phyloP scores from a whole-genome alignment of 768 basidiomycete species.

The Pleurotus ostreatus region DNA sequence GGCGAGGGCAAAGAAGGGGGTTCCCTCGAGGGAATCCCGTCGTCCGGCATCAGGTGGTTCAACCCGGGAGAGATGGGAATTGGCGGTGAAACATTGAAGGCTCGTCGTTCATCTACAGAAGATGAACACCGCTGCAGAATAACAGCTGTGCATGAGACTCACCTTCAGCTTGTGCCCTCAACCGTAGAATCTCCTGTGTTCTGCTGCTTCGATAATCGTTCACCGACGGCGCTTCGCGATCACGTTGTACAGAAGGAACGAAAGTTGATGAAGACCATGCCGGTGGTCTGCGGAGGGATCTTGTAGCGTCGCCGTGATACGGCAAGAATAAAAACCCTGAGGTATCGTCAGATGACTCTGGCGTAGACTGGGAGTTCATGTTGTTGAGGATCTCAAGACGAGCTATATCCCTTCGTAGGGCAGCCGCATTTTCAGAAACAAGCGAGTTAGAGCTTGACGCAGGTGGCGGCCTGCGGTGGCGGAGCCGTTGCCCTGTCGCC shows the following conservation, averaged over 20 bases:
- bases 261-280: background rate
- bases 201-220: background rate
- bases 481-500: slow-evolving; percentile 11
- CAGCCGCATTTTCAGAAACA: slow-evolving; percentile 40
- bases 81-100: background rate
- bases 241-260: background rate
- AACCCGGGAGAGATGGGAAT: background rate
- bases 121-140: background rate
- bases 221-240: background rate
- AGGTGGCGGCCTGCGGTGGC: slow-evolving; percentile 11
- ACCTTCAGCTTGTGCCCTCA: background rate
- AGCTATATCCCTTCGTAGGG: slow-evolving; percentile 34
- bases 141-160: background rate
- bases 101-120: background rate
- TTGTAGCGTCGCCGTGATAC: background rate
- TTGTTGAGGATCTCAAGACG: slow-evolving; percentile 28
- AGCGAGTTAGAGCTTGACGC: slow-evolving; percentile 34
- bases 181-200: background rate
- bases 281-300: background rate
- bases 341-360: background rate
- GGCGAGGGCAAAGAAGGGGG: slow-evolving; percentile 5
- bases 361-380: slow-evolving; percentile 3
- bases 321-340: background rate
- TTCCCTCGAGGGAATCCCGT: background rate
- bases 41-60: background rate